Conservation (phyloP, 2,329 filamentous ascomycete genomes). For the Monosporascus sp. region DNA sequence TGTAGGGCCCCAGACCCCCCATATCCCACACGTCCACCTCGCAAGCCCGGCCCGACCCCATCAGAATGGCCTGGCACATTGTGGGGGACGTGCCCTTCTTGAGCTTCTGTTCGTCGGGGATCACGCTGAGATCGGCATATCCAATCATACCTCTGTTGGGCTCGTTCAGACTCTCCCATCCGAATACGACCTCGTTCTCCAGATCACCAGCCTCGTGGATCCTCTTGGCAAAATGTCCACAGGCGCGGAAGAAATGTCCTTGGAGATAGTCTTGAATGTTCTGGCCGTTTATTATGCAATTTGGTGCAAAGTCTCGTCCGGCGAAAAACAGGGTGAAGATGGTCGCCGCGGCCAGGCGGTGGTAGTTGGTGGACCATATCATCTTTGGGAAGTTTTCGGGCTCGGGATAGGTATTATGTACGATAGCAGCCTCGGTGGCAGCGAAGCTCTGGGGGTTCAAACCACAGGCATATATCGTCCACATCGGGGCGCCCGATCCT, state of each 20-base stretch:
- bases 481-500: slow-evolving; percentile 92
- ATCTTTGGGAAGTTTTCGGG: slow-evolving; percentile 90
- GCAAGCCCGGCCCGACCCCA: slow-evolving; percentile 82
- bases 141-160: slow-evolving; percentile 86
- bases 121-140: slow-evolving; percentile 70
- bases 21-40: slow-evolving; percentile 93
- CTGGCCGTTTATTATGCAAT: slow-evolving; percentile 87
- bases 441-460: slow-evolving; percentile 82
- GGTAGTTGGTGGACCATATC: slow-evolving; percentile 99
- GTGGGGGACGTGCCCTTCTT: slow-evolving; percentile 93
- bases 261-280: slow-evolving; percentile 97
- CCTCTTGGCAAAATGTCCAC: slow-evolving; percentile 71
- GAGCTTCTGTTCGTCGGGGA: slow-evolving; percentile 82
- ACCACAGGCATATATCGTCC: slow-evolving; percentile 93
- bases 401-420: slow-evolving; percentile 88
- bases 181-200: slow-evolving; percentile 80
- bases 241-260: slow-evolving; percentile 75
- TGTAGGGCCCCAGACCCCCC: slow-evolving; percentile 86
- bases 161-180: slow-evolving; percentile 96
- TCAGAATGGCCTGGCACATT: slow-evolving; percentile 87
- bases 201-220: slow-evolving; percentile 89
- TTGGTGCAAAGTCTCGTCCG: slow-evolving; percentile 86
- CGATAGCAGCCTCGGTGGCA: slow-evolving; percentile 82
- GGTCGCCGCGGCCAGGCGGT: slow-evolving; percentile 75
- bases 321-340: slow-evolving; percentile 95